These are phyloP conservation scores for Monosporascus sp. DNA, from an alignment of 2,329 filamentous ascomycete species.

Conservation along the genomic window DNA sequence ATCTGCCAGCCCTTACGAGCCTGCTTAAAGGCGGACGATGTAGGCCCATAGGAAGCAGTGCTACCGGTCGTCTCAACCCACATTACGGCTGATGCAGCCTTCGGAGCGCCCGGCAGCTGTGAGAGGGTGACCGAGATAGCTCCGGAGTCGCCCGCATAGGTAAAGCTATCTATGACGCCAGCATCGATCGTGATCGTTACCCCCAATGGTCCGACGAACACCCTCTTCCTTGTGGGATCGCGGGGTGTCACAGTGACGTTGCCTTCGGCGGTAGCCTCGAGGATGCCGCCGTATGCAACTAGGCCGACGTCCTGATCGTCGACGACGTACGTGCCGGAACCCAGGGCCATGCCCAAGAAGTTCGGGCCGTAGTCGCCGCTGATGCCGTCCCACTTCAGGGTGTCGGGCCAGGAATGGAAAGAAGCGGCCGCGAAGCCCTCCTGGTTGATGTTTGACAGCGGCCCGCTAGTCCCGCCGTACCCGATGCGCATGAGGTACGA, in stretches of 20 bases:
- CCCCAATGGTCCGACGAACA: constrained; percentile 43
- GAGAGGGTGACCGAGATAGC: constrained; percentile 24
- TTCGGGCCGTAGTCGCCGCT: constrained; percentile 53
- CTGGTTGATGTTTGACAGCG: constrained; percentile 48
- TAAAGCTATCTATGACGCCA: constrained; percentile 34
- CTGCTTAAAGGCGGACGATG: constrained; percentile 11
- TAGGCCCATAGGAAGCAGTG: constrained; percentile 17
- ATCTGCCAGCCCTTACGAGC: constrained; percentile 24
- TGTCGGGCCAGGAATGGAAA: constrained; percentile 53
- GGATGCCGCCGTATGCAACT: constrained; percentile 43
- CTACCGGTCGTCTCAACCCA: constrained; percentile 30
- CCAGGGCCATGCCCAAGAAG: constrained; percentile 46
- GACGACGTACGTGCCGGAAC: constrained; percentile 44
- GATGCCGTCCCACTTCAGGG: constrained; percentile 50
- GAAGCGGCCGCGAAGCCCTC: constrained; percentile 49
- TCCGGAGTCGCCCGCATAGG: constrained; percentile 21
- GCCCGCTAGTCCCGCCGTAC: constrained; percentile 47
- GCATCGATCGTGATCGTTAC: constrained; percentile 36
- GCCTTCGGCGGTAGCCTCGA: constrained; percentile 18
- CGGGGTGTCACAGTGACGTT: constrained; percentile 32
- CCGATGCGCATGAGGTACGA: constrained; percentile 47
- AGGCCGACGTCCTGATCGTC: constrained; percentile 38
- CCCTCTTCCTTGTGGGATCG: constrained; percentile 40
- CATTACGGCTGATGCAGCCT: constrained; percentile 23
- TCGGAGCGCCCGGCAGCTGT: constrained; percentile 23